These are phyloP conservation scores for Prunus yedoensis DNA, from an alignment of 331 rosid species.

Conservation along the genomic window DNA sequence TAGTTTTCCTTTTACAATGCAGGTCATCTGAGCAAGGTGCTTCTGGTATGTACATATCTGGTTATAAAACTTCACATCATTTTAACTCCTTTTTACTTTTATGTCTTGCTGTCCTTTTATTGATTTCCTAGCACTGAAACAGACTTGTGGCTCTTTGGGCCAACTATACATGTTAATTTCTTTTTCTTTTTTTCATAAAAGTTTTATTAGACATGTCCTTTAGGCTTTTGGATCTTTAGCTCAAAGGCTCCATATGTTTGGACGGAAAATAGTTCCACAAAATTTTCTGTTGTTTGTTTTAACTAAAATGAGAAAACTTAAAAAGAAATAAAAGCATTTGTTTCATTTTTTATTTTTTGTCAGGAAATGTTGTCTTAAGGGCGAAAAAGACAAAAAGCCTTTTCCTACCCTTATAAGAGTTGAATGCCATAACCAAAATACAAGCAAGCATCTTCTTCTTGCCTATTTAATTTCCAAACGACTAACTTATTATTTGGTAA, in stretches of 20 bases:
- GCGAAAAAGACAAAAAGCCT: neutral
- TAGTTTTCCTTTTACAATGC: conserved; percentile 32
- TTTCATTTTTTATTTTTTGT: neutral
- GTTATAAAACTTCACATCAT: neutral
- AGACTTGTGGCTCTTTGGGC: neutral
- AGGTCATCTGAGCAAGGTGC: conserved; percentile 87
- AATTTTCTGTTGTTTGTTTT: neutral
- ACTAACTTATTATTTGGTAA: neutral
- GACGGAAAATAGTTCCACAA: neutral
- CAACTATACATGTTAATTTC: neutral
- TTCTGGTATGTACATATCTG: conserved; percentile 62
- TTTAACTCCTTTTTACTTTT: conserved; percentile 1
- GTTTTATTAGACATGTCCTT: neutral
- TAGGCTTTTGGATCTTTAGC: neutral
- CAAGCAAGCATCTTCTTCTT: neutral
- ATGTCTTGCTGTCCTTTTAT: neutral
- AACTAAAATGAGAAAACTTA: neutral
- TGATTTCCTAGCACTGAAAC: neutral
- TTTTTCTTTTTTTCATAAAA: neutral
- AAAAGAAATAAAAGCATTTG: neutral
- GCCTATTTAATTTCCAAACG: too few species aligned
- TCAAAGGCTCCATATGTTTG: neutral
- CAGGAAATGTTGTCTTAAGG: neutral
- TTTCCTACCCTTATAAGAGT: neutral
- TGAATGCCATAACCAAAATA: neutral